phyloP scores from a whole-genome alignment of 2,329 filamentous ascomycete genomes.

The Lasiodiplodia gonubiensis region DNA sequence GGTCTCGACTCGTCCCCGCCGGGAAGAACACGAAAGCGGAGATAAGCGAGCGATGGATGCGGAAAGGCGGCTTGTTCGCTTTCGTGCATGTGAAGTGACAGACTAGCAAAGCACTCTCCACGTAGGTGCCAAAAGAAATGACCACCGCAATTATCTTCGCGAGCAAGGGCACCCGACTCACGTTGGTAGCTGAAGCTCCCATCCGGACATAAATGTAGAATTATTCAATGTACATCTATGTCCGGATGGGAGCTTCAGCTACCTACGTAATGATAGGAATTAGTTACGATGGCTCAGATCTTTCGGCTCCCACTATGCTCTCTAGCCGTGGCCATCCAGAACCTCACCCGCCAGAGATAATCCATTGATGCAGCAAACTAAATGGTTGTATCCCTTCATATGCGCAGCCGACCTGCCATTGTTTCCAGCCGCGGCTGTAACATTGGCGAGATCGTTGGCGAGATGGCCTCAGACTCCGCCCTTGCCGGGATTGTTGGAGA shows the following conservation, averaged over 20 bases:
- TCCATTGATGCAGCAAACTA: background rate
- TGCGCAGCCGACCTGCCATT: background rate
- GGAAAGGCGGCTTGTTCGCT: background rate
- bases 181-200: too few species aligned
- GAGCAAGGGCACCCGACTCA: too few species aligned
- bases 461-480: background rate
- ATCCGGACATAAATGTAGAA: too few species aligned
- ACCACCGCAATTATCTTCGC: too few species aligned
- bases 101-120: background rate
- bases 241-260: too few species aligned
- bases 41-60: background rate
- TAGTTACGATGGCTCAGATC: too few species aligned
- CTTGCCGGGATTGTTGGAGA: constrained; percentile 2
- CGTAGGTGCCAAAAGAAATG: too few species aligned
- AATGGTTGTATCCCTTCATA: background rate
- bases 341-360: background rate
- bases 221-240: too few species aligned
- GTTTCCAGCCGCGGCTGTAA: background rate
- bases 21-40: background rate
- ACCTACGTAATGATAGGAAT: too few species aligned
- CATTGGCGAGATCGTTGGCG: background rate
- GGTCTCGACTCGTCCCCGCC: background rate
- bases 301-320: too few species aligned
- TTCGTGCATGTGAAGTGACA: background rate
- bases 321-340: background rate